These are phyloP conservation scores for Solanum lignicaule DNA, from an alignment of 257 asterid species.

Conservation along the genomic window DNA sequence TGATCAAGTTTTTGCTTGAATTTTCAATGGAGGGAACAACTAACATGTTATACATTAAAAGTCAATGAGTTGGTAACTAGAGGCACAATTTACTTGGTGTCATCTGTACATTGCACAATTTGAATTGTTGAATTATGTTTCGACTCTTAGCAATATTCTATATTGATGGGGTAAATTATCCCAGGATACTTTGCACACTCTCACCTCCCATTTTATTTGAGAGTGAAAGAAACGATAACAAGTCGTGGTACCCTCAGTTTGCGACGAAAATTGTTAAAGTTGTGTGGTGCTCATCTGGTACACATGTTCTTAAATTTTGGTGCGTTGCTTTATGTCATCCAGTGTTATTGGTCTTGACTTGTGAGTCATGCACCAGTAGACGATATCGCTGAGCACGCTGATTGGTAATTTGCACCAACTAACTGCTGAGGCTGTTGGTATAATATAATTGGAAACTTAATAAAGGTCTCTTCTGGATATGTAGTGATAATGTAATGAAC, in stretches of 20 bases:
- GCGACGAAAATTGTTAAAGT: not conserved
- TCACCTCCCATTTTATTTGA: not conserved
- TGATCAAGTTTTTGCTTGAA: not conserved
- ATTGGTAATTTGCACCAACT: not conserved
- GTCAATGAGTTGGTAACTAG: not conserved
- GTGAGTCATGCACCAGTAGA: not conserved
- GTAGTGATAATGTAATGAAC: not conserved
- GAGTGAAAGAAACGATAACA: not conserved
- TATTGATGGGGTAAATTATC: not conserved
- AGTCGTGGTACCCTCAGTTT: not conserved
- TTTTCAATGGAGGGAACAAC: not conserved
- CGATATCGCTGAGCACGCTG: not conserved
- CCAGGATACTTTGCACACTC: not conserved
- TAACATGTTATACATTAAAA: not conserved
- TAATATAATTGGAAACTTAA: not conserved
- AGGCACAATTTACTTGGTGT: not conserved
- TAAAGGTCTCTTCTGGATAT: not conserved
- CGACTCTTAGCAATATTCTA: not conserved
- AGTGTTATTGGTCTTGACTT: not conserved
- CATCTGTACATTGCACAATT: not conserved
- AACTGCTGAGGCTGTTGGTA: not conserved
- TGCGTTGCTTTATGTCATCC: not conserved
- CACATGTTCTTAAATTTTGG: not conserved
- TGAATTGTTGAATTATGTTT: not conserved
- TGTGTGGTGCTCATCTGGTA: not conserved